Evolutionary conservation across 2,329 filamentous ascomycete species (phyloP), one percentile per base, ranked within the genome.

Genomic region (Biscogniauxia sp.): DNA sequence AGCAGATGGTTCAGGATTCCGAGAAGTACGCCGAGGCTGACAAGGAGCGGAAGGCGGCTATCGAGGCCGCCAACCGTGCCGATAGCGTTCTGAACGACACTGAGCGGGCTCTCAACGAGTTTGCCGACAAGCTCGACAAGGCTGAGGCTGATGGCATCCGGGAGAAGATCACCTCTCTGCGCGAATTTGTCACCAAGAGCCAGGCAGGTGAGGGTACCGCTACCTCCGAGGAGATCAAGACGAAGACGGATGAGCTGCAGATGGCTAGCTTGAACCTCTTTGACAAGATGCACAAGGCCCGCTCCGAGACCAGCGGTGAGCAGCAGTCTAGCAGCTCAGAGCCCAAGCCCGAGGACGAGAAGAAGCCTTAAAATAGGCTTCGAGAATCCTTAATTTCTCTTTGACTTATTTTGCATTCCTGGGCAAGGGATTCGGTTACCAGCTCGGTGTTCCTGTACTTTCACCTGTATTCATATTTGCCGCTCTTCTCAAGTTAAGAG

Each of bases 221-320:
- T 73, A 96, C 92, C 63, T 91, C 93, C 56, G 91, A 91, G 68
- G 91, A 98, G 80, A 89, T 99, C 80, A 98, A 98, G 91, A 88
- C 92, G 83, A 97, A 97, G 92, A 96, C 92, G 73, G 95, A 98
- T 69, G 94, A 97, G 80, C 91, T 99, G 75, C 95, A 98, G 84
- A 91, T 90, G 77, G 92, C 94, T 70, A 94, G 90, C 80, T 84
- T 99, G 81, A 96, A 91, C 82, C 88, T 98, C 74, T 98, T 99
- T 79, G 95, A 98, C 84, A 97, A 98, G 90, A 97, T 99, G 92
- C 94, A 99, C 91, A 96, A 96, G 86, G 92, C 94, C 70, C 89
- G 92, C 72, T 78, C 80, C 70, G 90, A 93, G 82, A 83, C 82
- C 70, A 77, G 82, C 73, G 78, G 85, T 75, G 79, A 84, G 73